Percentiles rank a stretch among this genome's conserved stretches.
Evolutionary conservation across 805 yeast genomes (phyloP).

Genomic region (Saccharomyces mikatae): DNA sequence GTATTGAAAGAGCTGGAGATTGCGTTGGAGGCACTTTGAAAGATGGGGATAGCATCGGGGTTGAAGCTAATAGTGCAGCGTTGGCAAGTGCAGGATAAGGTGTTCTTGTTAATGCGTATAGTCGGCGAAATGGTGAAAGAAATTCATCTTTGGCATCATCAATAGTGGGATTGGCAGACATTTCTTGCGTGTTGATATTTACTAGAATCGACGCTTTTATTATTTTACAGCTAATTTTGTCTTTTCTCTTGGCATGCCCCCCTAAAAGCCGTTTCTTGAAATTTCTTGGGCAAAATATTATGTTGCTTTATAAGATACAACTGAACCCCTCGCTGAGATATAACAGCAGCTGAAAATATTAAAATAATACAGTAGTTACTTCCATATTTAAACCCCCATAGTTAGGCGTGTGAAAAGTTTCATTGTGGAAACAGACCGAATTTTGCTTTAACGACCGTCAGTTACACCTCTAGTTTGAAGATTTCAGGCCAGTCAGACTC

Average conservation of each 20-base stretch:
- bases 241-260: background rate
- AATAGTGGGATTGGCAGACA: background rate
- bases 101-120: conserved; percentile 33
- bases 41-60: conserved; percentile 33
- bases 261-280: background rate
- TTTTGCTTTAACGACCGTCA: background rate
- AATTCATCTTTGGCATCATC: background rate
- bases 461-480: background rate
- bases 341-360: background rate
- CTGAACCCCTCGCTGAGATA: background rate
- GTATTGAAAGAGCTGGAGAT: background rate
- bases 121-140: conserved; percentile 5
- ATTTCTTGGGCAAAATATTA: background rate
- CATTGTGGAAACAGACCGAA: background rate
- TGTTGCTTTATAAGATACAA: background rate
- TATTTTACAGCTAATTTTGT: background rate
- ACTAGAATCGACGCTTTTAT: background rate
- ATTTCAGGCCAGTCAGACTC: background rate
- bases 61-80: conserved; percentile 31
- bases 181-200: background rate
- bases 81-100: conserved; percentile 43
- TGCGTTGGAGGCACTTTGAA: background rate
- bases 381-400: background rate
- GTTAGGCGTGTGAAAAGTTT: too few relatives aligned
- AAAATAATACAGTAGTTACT: background rate